Evolutionary conservation across 2,329 filamentous ascomycete species (phyloP), one percentile per base, ranked within the genome.

Genomic region (Penicillium digitatum): DNA sequence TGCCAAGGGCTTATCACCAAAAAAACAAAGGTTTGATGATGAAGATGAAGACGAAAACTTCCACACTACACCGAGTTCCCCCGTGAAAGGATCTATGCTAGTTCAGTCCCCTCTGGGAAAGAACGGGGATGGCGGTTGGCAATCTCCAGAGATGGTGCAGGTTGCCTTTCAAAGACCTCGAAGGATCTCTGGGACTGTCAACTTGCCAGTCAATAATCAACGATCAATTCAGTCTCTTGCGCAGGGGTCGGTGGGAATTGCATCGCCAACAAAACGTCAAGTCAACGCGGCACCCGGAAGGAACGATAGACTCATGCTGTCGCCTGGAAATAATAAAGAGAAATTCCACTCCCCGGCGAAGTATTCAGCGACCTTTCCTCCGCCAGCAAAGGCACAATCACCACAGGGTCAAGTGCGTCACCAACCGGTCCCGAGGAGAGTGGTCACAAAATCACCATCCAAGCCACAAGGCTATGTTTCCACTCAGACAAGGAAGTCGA

Each of bases 31-130:
- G 34, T 27, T 54, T n/a, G 45, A 48, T 27, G 31, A 37, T 12
- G 50, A 53, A 20, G 56, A 58, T 14, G 62, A 64, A 3, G 64
- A 67, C 9, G 67, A 65, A 5, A 59, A 66, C 14, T 71, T 66
- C 20, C 60, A 65, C n/a, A 71, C 69, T 1, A 67, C 67, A 14
- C 68, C 69, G 3, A 70, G 61, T 39, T 71, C 69, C 9, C 69
- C 68, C 0, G 56, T 56, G 0, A 68, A 68, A 49, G 24, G 14
- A 9, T 38, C 37, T 39, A 29, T 42, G 8, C 3, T 44, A 24
- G 22, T 18, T 16, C 44, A 34, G 14, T 46, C 54, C 3, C 34
- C 50, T 3, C 18, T 39, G 14, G 46, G 26, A 1, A 39, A 43
- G 18, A 35, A 51, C 18, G 47, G 24, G 2, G 31, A 34, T 32